Evolutionary conservation across 352 stramenopile genomes (phyloP).

Genomic region (Globisporangium barbulae): DNA sequence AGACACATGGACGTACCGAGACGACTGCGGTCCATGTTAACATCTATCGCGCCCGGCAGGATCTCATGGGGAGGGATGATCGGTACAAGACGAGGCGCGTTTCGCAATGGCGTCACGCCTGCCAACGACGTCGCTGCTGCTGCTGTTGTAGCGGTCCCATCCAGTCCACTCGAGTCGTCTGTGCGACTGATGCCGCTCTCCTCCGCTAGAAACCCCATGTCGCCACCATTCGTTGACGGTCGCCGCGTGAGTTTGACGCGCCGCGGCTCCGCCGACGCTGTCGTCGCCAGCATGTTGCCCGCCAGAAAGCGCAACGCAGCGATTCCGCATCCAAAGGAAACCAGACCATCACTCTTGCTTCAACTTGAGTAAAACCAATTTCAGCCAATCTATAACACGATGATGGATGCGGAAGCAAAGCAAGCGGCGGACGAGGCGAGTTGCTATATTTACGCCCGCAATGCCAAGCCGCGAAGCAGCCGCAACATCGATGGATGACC

Average conservation of each 20-base stretch:
- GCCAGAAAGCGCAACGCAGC: not conserved
- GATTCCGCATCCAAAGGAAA: conserved; percentile 1
- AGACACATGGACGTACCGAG: conserved; percentile 24
- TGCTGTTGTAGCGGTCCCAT: not conserved
- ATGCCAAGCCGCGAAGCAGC: too few species aligned
- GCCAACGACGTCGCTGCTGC: not conserved
- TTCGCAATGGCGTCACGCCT: not conserved
- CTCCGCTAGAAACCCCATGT: not conserved
- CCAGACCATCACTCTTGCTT: conserved; percentile 15
- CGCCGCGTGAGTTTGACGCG: not conserved
- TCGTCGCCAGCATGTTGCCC: not conserved
- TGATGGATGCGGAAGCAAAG: not conserved
- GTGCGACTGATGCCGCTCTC: not conserved
- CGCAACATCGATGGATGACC: not conserved
- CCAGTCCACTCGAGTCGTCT: not conserved
- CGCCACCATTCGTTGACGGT: not conserved
- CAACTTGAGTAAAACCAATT: not conserved
- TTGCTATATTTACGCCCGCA: not conserved
- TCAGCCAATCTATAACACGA: too few species aligned
- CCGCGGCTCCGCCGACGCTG: not conserved
- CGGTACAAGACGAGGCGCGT: conserved; percentile 15
- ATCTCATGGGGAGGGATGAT: conserved; percentile 24
- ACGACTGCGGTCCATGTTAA: conserved; percentile 28
- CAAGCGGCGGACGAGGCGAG: not conserved
- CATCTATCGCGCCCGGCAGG: conserved; percentile 20